Evolutionary conservation across 164 flowering plant genomes (phyloP), one percentile per base, ranked within the genome.

Genomic region (Tetracentron sinense): DNA sequence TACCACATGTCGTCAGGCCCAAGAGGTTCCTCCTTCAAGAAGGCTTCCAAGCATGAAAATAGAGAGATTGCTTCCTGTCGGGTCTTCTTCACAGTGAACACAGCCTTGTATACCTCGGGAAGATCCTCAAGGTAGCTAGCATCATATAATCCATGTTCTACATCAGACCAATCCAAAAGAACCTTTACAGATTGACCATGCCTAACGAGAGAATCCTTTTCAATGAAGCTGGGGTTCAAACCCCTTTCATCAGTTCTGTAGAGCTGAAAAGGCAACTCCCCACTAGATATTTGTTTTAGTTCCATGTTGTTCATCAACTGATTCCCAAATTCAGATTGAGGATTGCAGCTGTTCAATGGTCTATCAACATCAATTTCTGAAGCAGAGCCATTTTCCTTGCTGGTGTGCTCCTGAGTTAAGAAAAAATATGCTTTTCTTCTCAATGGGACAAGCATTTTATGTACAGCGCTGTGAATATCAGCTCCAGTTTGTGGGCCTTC

Each of bases 1-100:
- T 72, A 82, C 99, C 99, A 95, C 99, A 92, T 95, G 62, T 95
- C 97, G 77, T 95, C 94, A 46, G 96, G 97, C 28, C 99, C 96
- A 6, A 95, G 73, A 58, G 99, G 99, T 69, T 95, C 99, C 79
- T 92, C 97, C 69, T 83, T 90, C 77, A 90, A 60, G 75, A 92
- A 95, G n/a, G 96, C 94, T 52, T 95, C 97, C 77, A 95, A 75
- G 74, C 97, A 92, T 30, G 96, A 86, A 83, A 90, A 92, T 65
- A 95, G 74, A 1, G 97, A 83, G 26, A 90, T 71, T 21, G 90
- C 81, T 78, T 92, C 98, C 65, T 83, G 91, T 60, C 81, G 69
- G 30, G 89, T 88, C 67, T 88, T 88, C 81, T 90, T 87, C 35
- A 72, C 77, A 12, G 79, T 66, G 62, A 75, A 70, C 54, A 87